Conservation (phyloP, 1,139 yeast genomes). For the Saccharomyces pastorianus region DNA sequence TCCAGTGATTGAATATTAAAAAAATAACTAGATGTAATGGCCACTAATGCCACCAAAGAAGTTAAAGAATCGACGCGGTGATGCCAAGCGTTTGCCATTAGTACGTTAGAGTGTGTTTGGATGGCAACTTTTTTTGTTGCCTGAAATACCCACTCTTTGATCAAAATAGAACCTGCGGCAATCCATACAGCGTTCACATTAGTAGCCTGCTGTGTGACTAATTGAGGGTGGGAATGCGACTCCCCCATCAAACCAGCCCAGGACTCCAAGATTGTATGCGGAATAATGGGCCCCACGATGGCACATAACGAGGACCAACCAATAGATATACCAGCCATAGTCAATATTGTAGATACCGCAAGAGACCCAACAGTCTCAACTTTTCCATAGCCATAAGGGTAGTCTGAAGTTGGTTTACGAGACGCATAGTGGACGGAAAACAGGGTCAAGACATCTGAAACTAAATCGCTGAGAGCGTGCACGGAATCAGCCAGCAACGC, state of each 20-base stretch:
- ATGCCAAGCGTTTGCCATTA: conserved; percentile 97
- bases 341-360: conserved; percentile 71
- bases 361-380: conserved; percentile 87
- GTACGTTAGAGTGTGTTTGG: conserved; percentile 72
- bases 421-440: conserved; percentile 78
- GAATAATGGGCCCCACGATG: conserved; percentile 59
- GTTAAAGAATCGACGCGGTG: conserved; percentile 94
- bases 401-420: conserved; percentile 53
- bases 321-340: conserved; percentile 83
- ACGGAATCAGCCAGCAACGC: conserved; percentile 90
- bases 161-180: conserved; percentile 76
- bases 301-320: conserved; percentile 80
- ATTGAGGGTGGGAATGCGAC: conserved; percentile 39
- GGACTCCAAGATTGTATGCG: conserved; percentile 45
- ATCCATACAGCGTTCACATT: conserved; percentile 93
- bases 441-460: conserved; percentile 81
- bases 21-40: conserved; percentile 79
- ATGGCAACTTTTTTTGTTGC: conserved; percentile 76
- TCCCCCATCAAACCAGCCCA: conserved; percentile 23
- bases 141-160: conserved; percentile 79
- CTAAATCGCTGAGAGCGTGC: conserved; percentile 82
- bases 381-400: conserved; percentile 88
- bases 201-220: conserved; percentile 43
- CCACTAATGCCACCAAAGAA: conserved; percentile 79
- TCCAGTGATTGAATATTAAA: conserved; percentile 78